phyloP scores from a whole-genome alignment of 495 filamentous ascomycete species.

The Stereocaulon alpinum region DNA sequence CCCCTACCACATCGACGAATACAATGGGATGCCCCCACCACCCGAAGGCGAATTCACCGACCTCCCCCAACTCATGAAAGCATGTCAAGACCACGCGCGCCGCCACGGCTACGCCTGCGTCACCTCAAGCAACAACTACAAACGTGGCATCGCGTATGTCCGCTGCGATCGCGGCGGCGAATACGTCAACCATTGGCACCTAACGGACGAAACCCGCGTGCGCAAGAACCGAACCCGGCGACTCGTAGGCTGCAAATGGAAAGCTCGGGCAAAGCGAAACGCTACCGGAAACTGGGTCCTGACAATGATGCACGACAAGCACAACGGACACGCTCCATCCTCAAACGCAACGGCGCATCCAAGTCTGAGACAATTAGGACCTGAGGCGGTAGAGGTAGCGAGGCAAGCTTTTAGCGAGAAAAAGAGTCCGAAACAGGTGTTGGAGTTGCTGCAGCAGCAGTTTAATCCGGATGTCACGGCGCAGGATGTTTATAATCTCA shows the following conservation, averaged over 20 bases:
- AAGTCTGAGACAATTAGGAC: constrained; percentile 16
- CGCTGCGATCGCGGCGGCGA: constrained; percentile 23
- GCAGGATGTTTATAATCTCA: constrained; percentile 24
- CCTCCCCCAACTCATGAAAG: constrained; percentile 18
- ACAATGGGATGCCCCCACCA: constrained; percentile 23
- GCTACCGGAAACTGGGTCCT: constrained; percentile 15
- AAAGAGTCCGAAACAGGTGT: constrained; percentile 21
- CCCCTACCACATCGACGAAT: constrained; percentile 12
- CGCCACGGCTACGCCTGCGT: constrained; percentile 21
- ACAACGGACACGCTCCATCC: constrained; percentile 17
- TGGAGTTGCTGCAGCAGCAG: constrained; percentile 17
- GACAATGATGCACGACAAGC: constrained; percentile 24
- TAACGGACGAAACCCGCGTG: constrained; percentile 20
- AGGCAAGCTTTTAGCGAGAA: constrained; percentile 13
- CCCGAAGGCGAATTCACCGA: constrained; percentile 16
- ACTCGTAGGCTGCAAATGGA: constrained; percentile 22
- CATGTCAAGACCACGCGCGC: constrained; percentile 20
- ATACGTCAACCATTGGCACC: constrained; percentile 23
- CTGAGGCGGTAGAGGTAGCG: constrained; percentile 17
- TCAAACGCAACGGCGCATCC: constrained; percentile 16
- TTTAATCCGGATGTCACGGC: constrained; percentile 19
- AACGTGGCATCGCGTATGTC: constrained; percentile 23
- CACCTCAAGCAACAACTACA: constrained; percentile 24
- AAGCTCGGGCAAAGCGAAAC: constrained; percentile 19
- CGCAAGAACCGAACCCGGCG: constrained; percentile 20